Base-by-base conservation (phyloP, 805 yeast species). In the Candida coleopterorum region DNA sequence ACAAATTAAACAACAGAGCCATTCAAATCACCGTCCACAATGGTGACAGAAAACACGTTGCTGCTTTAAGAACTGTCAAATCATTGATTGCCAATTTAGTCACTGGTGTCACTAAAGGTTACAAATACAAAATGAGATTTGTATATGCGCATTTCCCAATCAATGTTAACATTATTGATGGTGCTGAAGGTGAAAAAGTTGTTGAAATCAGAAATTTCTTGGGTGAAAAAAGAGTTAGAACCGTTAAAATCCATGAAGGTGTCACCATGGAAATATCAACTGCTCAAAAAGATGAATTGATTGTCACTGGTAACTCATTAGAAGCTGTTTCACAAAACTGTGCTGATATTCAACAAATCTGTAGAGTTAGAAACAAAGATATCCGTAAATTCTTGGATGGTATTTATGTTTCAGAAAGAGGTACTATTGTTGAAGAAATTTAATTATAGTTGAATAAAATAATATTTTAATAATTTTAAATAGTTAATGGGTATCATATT, bases 81-180 rank as follows among this genome's bases (percentile, higher is more conserved):
- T 86, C 97, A 52, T 76, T 93, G 68, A 78, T 93, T 60, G 66
- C 86, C 66, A 93, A 93, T 85, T 73, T 93, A 81, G 71, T 93
- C 74, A 85, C 85, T 55, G 99, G 99, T 85, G 98, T 93, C 68
- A 93, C 98, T 70, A 81, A 81, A 78, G 98, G 97, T 74, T 90
- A 75, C 95, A 81, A 85, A 76, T 93, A 93, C 93, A 93, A 93
- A 85, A 84, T 93, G 97, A 88, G 97, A 81, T 89, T 87, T 72
- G 98, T 93, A 51, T 94, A 90, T 69, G 99, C 98, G 82, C 98
- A 93, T 86, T 93, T 93, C 96, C 99, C 98, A 71, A 93, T 94
- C 75, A 93, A 93, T 75, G 96, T 93, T 56, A 90, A 89, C 79
- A 70, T 88, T 55, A 67, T 85, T 65, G 86, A 85, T 52, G 32